Percentiles rank a stretch among this genome's conserved stretches.
phyloP scores from a whole-genome alignment of 2,329 filamentous ascomycete genomes.

The Ophiostoma fasciatum region DNA sequence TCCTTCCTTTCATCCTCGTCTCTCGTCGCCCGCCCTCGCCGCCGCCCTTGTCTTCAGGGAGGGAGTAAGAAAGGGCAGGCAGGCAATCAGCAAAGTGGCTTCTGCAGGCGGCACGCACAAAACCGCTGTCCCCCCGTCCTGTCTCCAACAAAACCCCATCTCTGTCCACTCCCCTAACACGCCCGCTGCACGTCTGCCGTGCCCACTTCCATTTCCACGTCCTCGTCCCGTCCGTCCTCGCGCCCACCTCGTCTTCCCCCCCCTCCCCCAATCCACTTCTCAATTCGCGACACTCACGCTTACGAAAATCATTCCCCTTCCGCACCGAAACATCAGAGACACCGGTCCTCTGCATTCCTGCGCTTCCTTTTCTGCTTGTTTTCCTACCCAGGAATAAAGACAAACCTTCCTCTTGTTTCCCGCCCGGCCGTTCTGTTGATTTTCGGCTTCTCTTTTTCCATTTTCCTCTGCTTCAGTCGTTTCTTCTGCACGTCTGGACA shows the following conservation, averaged over 20 bases:
- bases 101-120: no score
- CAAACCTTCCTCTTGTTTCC: background rate
- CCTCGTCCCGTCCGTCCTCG: slow-evolving; percentile 2
- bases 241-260: slow-evolving; percentile 2
- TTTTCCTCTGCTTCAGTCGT: background rate
- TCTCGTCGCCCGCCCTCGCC: background rate
- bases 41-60: no score
- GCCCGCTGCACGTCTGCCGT: no score
- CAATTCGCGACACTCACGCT: slow-evolving; percentile 3
- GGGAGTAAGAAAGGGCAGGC: no score
- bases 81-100: no score
- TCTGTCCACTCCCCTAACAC: no score
- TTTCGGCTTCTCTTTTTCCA: background rate
- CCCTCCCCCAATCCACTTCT: slow-evolving; percentile 3
- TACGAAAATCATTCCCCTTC: slow-evolving; percentile 3
- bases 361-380: background rate
- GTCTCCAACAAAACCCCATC: slow-evolving; percentile 2
- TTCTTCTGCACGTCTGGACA: background rate
- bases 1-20: background rate
- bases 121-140: background rate
- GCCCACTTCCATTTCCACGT: slow-evolving; percentile 2
- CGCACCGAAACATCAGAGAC: background rate
- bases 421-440: background rate
- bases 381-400: no score
- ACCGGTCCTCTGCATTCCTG: background rate